A percentile compares a stretch with the other conserved stretches of the same genome.
These are phyloP conservation scores for Phialophora macrospora DNA, from an alignment of 2,329 filamentous ascomycete species.

Conservation along the genomic window DNA sequence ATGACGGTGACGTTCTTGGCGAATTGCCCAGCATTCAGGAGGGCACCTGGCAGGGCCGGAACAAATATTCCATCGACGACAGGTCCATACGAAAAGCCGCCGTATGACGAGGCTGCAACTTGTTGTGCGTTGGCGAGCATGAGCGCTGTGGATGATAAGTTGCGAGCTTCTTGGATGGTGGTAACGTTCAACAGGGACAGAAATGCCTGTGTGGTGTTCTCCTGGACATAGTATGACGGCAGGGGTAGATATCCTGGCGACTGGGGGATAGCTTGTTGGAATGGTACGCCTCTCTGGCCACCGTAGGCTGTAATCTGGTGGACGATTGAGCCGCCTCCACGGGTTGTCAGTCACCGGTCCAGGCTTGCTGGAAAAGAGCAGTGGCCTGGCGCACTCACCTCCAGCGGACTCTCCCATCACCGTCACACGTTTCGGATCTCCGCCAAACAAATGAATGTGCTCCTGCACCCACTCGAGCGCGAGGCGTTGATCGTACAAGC, in stretches of 20 bases:
- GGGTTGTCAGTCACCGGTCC: background rate
- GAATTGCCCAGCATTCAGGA: conserved; percentile 50
- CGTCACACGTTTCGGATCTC: conserved; percentile 57
- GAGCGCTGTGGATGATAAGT: conserved; percentile 48
- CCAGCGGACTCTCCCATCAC: conserved; percentile 59
- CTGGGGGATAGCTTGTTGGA: conserved; percentile 52
- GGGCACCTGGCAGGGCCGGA: conserved; percentile 52
- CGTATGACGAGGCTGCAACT: conserved; percentile 46
- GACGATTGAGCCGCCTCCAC: conserved; percentile 57
- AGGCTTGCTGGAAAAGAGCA: background rate
- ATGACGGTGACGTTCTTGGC: conserved; percentile 54
- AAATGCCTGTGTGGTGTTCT: conserved; percentile 48
- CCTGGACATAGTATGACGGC: conserved; percentile 45
- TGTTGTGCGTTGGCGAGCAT: conserved; percentile 54
- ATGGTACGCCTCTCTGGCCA: conserved; percentile 44
- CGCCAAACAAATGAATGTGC: conserved; percentile 61
- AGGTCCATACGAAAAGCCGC: conserved; percentile 54
- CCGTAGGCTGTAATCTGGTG: conserved; percentile 62
- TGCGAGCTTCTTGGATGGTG: conserved; percentile 52
- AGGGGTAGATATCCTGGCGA: conserved; percentile 49
- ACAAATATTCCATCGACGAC: conserved; percentile 58
- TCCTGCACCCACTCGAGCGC: conserved; percentile 63
- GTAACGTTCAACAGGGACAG: conserved; percentile 51
- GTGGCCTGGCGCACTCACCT: conserved; percentile 37
- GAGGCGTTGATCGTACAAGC: conserved; percentile 56